Base-by-base conservation (phyloP, 495 filamentous ascomycete species). In the Penicillium argentinense region DNA sequence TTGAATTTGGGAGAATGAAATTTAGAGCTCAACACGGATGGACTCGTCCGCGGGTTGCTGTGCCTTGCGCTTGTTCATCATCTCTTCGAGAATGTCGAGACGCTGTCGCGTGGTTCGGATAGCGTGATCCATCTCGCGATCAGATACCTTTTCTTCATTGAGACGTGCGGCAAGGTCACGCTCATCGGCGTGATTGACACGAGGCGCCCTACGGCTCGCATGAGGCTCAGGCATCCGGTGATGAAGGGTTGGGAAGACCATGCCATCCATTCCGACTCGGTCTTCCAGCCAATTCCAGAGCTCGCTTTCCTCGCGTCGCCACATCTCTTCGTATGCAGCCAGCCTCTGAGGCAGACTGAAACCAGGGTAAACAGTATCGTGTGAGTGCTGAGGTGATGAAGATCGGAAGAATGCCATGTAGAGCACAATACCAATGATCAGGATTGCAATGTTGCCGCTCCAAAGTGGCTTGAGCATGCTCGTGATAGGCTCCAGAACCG, bases 261-360 rank as follows among this genome's bases (percentile, higher is more conserved):
- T 66, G n/a, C 80, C 77, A 41, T 89, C 83, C 63, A 91, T 73
- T 4, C 87, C 88, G 1, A 88, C 82, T 9, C 93, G 75, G 45
- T 97, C 87, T 56, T 99, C 93, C 9, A 99, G 72, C 93, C 93
- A 99, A 39, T 87, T 83, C 95, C 95, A 99, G 7, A 98, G 71
- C 43, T 91, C 89, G 54, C 81, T 88, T 61, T 98, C 93, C 58
- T 97, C 93, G 13, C 80, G 71, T 13, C 82, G 78, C 93, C 93
- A 98, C 55, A 96, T 85, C 67, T 96, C 86, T 50, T 97, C 92
- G 63, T 97, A 98, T 5, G 90, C 92, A 18, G 83, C 84, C 13
- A 88, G 61, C 5, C 89, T 79, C 48, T 91, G 82, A 5, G 90
- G 79, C 28, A 68, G 45, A 9, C 52, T 51, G 47, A 60, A 49